Evolutionary conservation across 2,329 filamentous ascomycete genomes (phyloP), one percentile per base, ranked within the genome.

Genomic region (Penicillium sp.): DNA sequence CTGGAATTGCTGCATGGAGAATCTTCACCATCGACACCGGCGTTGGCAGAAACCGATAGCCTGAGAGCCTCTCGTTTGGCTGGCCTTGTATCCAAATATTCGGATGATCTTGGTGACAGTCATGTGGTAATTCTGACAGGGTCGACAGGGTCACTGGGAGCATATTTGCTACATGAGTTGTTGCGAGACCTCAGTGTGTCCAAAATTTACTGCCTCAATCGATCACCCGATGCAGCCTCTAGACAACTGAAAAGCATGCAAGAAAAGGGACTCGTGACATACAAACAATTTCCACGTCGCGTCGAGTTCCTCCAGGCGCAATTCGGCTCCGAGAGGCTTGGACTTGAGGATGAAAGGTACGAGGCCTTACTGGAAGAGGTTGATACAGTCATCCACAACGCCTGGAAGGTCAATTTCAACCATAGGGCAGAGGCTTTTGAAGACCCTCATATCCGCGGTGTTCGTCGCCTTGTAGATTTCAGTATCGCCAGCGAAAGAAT

Each of bases 341-440:
- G 70, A 1, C 56, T 75, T 0, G 50, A 50, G 0, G 36, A 52
- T 1, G 43, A 53, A 1, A 63, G 53, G 10, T 73, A 71, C 53
- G 42, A 54, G 1, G 22, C 56, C 8, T 55, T 73, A 9, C 41
- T 65, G 6, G 18, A 49, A 1, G 48, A 48, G 0, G 69, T 69
- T 0, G 61, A 71, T 42, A 59, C 63, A 0, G 60, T 76, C 18
- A 58, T 70, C 4, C 74, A 76, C 58, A 74, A 72, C 53, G 68
- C 70, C 2, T 76, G 74, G 74, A 66, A 63, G 14, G 69, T 76
- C 3, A 59, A 60, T 31, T 62, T 57, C 48, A 61, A 61, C 29
- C 54, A 55, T 11, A 14, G 14, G 7, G 53, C 58, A 3, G 54
- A 55, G 18, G 44, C 56, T 1, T 62, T 59, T 29, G 54, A 61